phyloP scores from a whole-genome alignment of 495 filamentous ascomycete species.

The Podospora sp. region DNA sequence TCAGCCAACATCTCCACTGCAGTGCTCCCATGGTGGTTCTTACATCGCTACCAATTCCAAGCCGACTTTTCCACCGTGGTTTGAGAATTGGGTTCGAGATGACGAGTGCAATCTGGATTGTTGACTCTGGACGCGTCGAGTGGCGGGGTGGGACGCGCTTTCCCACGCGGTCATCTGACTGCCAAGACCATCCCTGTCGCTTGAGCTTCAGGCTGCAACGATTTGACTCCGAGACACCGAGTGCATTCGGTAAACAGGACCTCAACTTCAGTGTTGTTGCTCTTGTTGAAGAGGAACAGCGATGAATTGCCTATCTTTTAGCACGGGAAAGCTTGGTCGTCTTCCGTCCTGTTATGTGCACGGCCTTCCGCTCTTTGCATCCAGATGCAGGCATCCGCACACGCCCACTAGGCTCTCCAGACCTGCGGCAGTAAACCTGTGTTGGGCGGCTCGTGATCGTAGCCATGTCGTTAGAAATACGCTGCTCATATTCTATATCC shows the following conservation, averaged over 20 bases:
- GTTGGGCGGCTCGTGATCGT: neutral
- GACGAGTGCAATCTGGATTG: neutral
- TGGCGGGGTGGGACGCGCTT: constrained; percentile 10
- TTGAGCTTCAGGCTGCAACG: neutral
- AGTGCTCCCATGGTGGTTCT: neutral
- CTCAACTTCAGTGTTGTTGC: neutral
- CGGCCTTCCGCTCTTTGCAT: no score
- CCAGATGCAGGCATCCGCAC: no score
- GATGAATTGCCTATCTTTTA: no score
- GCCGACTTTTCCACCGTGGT: neutral
- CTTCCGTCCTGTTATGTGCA: neutral
- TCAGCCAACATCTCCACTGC: neutral
- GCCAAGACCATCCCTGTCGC: neutral
- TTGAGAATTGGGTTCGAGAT: neutral
- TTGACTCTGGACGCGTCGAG: constrained; percentile 7
- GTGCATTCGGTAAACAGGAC: neutral
- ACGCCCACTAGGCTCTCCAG: no score
- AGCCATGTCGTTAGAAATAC: neutral
- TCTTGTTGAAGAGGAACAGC: no score
- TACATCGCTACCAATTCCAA: neutral
- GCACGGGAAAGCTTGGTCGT: no score
- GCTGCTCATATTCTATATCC: neutral
- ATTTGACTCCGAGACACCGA: no score
- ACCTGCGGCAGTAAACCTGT: no score
- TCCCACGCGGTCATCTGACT: constrained; percentile 13